Evolutionary conservation across 1,139 yeast genomes (phyloP).

Genomic region (Casaregolazyma suthepensis): DNA sequence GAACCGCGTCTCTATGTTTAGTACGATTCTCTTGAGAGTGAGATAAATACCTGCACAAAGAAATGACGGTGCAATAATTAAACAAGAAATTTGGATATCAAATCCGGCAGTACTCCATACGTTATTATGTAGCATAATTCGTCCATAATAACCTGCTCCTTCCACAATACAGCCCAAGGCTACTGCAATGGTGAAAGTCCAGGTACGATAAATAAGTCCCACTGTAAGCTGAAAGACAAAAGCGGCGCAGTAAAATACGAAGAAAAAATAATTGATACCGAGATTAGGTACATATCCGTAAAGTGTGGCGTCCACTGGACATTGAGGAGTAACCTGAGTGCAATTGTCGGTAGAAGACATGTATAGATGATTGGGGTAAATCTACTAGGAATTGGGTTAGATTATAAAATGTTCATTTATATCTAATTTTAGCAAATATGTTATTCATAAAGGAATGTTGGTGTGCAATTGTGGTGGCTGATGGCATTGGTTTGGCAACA

Average conservation of each 20-base stretch:
- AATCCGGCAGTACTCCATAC: neutral
- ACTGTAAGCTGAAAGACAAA: constrained; percentile 37
- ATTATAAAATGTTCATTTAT: too few relatives aligned
- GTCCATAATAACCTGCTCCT: neutral
- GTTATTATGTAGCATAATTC: neutral
- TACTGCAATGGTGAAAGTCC: neutral
- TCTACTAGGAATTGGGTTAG: neutral
- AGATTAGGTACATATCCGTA: constrained; percentile 41
- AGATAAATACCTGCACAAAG: constrained; percentile 85
- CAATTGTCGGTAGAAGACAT: neutral
- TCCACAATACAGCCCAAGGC: neutral
- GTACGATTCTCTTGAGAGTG: constrained; percentile 64
- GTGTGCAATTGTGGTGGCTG: neutral
- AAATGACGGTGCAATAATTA: constrained; percentile 84
- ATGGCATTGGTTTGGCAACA: neutral
- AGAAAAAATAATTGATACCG: constrained; percentile 47
- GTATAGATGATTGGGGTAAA: neutral
- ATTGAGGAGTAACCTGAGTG: neutral
- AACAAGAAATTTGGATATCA: constrained; percentile 51
- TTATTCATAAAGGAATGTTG: too few relatives aligned
- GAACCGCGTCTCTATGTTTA: constrained; percentile 58
- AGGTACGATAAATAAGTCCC: constrained; percentile 27
- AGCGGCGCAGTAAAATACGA: constrained; percentile 43
- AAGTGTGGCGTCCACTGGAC: constrained; percentile 13
- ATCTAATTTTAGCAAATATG: neutral